Percentiles rank a stretch among this genome's conserved stretches.
Conservation (phyloP, 2,329 filamentous ascomycete species). For the Hymenotorrendiella dingleyae region DNA sequence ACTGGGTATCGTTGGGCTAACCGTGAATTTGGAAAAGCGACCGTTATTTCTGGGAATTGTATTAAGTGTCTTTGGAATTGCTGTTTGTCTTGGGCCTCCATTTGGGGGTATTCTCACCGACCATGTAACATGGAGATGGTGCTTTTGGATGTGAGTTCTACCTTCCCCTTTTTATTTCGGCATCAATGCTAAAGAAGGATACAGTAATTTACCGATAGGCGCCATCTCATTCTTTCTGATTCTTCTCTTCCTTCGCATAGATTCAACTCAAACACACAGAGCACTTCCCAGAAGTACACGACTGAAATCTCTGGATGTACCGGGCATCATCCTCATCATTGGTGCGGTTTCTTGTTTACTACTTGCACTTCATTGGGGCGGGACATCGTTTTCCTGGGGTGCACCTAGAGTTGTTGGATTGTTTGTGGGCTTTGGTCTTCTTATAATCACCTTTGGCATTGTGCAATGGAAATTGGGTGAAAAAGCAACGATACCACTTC, state of each 20-base stretch:
- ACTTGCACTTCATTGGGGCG: not conserved
- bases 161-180: constrained; percentile 1
- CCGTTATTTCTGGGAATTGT: constrained; percentile 8
- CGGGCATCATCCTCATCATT: not conserved
- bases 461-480: not conserved
- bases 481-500: not conserved
- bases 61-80: constrained; percentile 5
- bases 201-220: constrained; percentile 33
- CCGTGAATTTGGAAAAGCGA: constrained; percentile 26
- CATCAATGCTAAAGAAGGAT: not conserved
- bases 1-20: constrained; percentile 43
- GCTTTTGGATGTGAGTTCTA: constrained; percentile 30
- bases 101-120: constrained; percentile 57
- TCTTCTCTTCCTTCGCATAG: constrained; percentile 2
- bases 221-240: constrained; percentile 6
- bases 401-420: not conserved
- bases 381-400: not conserved
- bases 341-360: not conserved
- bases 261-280: not conserved
- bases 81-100: constrained; percentile 41
- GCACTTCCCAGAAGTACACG: too few relatives aligned
- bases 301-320: not conserved
- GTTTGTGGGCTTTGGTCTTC: not conserved
- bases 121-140: constrained; percentile 34
- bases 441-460: not conserved